A percentile compares a stretch with the other conserved stretches of the same genome.
These are phyloP conservation scores for Trifolium dubium DNA, from an alignment of 306 rosid genomes.

Conservation along the genomic window DNA sequence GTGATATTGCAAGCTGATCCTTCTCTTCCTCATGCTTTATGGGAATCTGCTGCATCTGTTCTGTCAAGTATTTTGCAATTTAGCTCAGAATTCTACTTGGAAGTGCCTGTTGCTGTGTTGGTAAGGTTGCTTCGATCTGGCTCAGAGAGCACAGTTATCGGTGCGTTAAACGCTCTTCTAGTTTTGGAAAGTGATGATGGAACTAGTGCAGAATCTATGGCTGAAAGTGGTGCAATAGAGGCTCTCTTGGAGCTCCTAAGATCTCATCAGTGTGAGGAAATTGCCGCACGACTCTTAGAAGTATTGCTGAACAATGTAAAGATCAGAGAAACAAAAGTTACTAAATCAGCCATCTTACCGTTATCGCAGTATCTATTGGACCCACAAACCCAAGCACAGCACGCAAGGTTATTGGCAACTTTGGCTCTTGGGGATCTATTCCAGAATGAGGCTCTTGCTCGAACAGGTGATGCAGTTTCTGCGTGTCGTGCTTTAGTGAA, in stretches of 20 bases:
- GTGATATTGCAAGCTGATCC: constrained; percentile 95
- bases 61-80: constrained; percentile 91
- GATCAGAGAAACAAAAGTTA: constrained; percentile 93
- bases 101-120: constrained; percentile 96
- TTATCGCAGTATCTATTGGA: constrained; percentile 97
- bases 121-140: constrained; percentile 97
- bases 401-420: constrained; percentile 93
- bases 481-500: constrained; percentile 98
- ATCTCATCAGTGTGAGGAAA: constrained; percentile 94
- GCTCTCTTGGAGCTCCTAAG: constrained; percentile 96
- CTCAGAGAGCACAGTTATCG: constrained; percentile 76
- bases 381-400: constrained; percentile 99
- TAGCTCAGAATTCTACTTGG: constrained; percentile 96
- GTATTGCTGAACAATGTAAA: constrained; percentile 90
- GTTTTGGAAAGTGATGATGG: constrained; percentile 97
- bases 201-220: constrained; percentile 96
- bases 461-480: constrained; percentile 91
- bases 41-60: constrained; percentile 99
- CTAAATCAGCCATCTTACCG: constrained; percentile 86
- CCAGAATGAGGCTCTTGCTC: constrained; percentile 95
- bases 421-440: constrained; percentile 97
- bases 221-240: constrained; percentile 99
- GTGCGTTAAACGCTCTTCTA: constrained; percentile 96
- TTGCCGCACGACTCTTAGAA: constrained; percentile 93
- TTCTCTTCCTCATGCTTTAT: constrained; percentile 91